phyloP scores from a whole-genome alignment of 768 basidiomycete species.

The Lentinula edodes region DNA sequence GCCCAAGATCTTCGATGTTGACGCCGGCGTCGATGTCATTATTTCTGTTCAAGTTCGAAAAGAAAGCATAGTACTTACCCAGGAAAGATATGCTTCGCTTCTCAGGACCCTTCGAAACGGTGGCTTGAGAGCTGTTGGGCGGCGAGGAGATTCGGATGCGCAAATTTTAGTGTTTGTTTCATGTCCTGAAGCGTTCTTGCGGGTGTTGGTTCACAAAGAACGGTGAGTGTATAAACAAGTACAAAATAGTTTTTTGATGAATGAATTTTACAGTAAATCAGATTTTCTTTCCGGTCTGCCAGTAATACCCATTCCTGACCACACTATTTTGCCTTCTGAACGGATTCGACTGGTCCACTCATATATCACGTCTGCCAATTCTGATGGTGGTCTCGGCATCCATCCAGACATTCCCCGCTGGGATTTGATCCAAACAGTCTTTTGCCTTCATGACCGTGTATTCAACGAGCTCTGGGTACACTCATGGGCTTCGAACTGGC shows the following conservation, averaged over 20 bases:
- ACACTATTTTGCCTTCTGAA: slow-evolving; percentile 60
- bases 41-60: slow-evolving; percentile 53
- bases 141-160: slow-evolving; percentile 67
- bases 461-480: slow-evolving; percentile 80
- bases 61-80: slow-evolving; percentile 56
- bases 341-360: slow-evolving; percentile 71
- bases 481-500: slow-evolving; percentile 46
- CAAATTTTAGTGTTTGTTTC: slow-evolving; percentile 74
- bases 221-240: slow-evolving; percentile 40
- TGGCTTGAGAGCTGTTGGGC: slow-evolving; percentile 65
- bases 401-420: slow-evolving; percentile 66
- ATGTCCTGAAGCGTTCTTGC: slow-evolving; percentile 59
- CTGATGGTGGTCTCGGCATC: slow-evolving; percentile 81
- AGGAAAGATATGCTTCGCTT: slow-evolving; percentile 63
- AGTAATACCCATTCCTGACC: slow-evolving; percentile 38
- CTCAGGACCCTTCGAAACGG: slow-evolving; percentile 53
- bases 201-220: slow-evolving; percentile 66
- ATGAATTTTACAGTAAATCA: slow-evolving; percentile 42
- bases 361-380: slow-evolving; percentile 59
- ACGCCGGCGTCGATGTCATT: slow-evolving; percentile 59
- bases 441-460: slow-evolving; percentile 80
- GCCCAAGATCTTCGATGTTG: not conserved
- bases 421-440: slow-evolving; percentile 75
- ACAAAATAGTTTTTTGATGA: not conserved
- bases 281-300: slow-evolving; percentile 76